Conservation (phyloP, 768 basidiomycete genomes). For the Chalciporus piperatus region DNA sequence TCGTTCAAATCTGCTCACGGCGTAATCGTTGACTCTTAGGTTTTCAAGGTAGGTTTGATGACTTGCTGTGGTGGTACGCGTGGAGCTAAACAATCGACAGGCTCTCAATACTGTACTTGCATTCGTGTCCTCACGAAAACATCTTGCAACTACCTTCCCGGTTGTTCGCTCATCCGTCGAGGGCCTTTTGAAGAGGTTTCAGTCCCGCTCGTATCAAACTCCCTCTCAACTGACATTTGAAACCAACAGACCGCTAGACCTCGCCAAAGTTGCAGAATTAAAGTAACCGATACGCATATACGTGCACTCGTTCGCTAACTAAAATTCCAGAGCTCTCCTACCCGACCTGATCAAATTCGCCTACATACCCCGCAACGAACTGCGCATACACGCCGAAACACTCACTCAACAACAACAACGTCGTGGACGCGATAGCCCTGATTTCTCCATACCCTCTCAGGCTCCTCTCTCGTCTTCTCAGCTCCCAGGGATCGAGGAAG, state of each 20-base stretch:
- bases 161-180: constrained; percentile 79
- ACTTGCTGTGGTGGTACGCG: not conserved
- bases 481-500: constrained; percentile 27
- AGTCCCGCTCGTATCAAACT: not conserved
- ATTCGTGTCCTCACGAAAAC: constrained; percentile 79
- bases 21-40: constrained; percentile 23
- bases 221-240: not conserved
- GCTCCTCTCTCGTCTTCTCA: constrained; percentile 20
- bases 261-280: constrained; percentile 76
- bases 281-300: constrained; percentile 47
- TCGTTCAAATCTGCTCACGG: not conserved
- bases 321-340: constrained; percentile 60
- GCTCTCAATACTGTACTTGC: constrained; percentile 88
- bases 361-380: constrained; percentile 64
- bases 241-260: constrained; percentile 66
- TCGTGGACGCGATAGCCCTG: constrained; percentile 38
- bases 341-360: constrained; percentile 81
- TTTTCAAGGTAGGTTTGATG: constrained; percentile 39
- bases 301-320: not conserved
- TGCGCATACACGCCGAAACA: constrained; percentile 50
- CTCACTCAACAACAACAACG: constrained; percentile 17
- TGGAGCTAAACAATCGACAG: constrained; percentile 34
- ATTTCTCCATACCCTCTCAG: constrained; percentile 34
- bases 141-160: constrained; percentile 76
- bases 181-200: constrained; percentile 69